phyloP scores from a whole-genome alignment of 164 flowering plant genomes.

The Vitis cinerea region DNA sequence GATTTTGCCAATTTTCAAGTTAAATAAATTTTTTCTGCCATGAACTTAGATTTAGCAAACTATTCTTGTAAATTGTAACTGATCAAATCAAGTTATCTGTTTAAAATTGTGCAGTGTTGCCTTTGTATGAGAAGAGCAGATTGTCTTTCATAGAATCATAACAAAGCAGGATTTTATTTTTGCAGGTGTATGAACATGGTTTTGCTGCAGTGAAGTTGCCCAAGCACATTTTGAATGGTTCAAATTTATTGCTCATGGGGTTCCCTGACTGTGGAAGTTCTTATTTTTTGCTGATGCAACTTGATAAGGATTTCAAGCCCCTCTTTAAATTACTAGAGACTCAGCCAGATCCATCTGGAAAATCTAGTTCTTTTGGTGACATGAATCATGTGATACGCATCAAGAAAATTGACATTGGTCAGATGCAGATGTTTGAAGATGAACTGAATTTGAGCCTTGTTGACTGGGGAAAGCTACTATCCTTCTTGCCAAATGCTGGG shows the following conservation, averaged over 20 bases:
- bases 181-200: constrained; percentile 87
- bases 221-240: constrained; percentile 53
- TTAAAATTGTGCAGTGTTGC: no score
- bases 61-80: no score
- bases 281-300: constrained; percentile 82
- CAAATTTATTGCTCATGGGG: constrained; percentile 71
- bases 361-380: constrained; percentile 39
- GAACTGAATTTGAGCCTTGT: constrained; percentile 73
- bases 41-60: no score
- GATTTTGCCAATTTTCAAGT: no score
- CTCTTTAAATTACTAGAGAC: constrained; percentile 73
- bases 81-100: no score
- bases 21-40: no score
- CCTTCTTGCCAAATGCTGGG: constrained; percentile 39
- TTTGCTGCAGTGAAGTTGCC: constrained; percentile 59
- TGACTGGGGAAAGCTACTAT: constrained; percentile 41
- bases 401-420: constrained; percentile 66
- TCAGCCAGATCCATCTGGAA: constrained; percentile 55
- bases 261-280: constrained; percentile 88
- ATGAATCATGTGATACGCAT: constrained; percentile 48
- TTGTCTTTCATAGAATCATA: no score
- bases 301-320: constrained; percentile 84
- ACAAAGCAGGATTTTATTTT: constrained; percentile 6
- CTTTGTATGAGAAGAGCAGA: no score
- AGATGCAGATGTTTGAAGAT: constrained; percentile 79